Conservation (phyloP, 495 filamentous ascomycete genomes). For the Talaromyces thailandensis region DNA sequence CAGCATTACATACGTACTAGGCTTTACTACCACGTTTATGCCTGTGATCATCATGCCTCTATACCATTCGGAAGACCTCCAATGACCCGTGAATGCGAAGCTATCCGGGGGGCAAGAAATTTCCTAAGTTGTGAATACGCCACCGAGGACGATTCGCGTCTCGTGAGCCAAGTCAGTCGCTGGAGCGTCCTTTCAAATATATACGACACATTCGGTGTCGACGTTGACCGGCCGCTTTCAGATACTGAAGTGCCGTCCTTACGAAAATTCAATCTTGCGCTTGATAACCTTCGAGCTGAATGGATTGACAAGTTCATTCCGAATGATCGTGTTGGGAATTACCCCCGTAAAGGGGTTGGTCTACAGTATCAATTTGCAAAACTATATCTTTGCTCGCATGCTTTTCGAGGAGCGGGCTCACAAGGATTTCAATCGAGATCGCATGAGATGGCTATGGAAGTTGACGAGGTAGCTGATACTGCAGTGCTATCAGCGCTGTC, state of each 20-base stretch:
- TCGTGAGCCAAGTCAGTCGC: slow-evolving; percentile 17
- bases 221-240: slow-evolving; percentile 14
- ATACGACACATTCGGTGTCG: slow-evolving; percentile 18
- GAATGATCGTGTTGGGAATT: neutral
- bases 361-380: slow-evolving; percentile 10
- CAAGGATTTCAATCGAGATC: neutral
- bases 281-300: slow-evolving; percentile 9
- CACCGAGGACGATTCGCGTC: slow-evolving; percentile 8
- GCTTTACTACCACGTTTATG: neutral
- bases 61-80: neutral
- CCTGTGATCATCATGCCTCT: neutral
- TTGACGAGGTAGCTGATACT: neutral
- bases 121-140: slow-evolving; percentile 6
- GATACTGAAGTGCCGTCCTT: slow-evolving; percentile 2
- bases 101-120: neutral
- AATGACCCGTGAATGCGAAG: slow-evolving; percentile 7
- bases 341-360: slow-evolving; percentile 2
- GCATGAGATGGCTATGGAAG: neutral
- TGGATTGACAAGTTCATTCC: slow-evolving; percentile 7
- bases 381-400: slow-evolving; percentile 12
- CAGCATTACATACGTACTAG: neutral
- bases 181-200: slow-evolving; percentile 15
- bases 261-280: slow-evolving; percentile 5
- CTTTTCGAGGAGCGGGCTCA: slow-evolving; percentile 6
- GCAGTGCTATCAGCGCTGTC: neutral